Percentiles rank a stretch among this genome's conserved stretches.
phyloP scores from a whole-genome alignment of 164 flowering plant genomes.

The Paratinospora sagittata region DNA sequence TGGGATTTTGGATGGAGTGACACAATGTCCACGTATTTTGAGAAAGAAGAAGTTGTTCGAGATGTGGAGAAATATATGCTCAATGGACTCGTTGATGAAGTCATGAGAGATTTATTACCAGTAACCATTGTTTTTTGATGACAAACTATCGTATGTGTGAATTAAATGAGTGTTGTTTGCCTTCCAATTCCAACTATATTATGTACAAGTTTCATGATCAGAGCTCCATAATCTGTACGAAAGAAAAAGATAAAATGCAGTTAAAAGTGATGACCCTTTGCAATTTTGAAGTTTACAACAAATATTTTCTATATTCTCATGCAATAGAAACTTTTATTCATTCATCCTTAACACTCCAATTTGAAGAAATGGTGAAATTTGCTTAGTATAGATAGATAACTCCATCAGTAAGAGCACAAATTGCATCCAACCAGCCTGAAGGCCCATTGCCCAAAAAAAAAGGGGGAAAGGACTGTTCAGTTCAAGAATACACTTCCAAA shows the following conservation, averaged over 20 bases:
- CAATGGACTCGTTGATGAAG: slow-evolving; percentile 55
- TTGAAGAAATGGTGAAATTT: too few species aligned
- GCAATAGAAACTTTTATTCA: not conserved
- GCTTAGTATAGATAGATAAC: too few species aligned
- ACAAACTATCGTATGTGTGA: not conserved
- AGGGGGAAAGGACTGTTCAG: too few species aligned
- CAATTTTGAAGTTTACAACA: not conserved
- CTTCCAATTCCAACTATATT: not conserved
- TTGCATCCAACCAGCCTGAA: too few species aligned
- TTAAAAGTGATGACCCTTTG: not conserved
- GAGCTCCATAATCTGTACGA: not conserved
- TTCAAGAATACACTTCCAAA: too few species aligned
- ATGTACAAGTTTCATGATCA: too few species aligned
- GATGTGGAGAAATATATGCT: slow-evolving; percentile 58
- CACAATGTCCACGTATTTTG: slow-evolving; percentile 27
- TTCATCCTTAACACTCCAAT: too few species aligned
- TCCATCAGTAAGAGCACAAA: too few species aligned
- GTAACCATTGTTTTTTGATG: not conserved
- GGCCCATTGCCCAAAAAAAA: too few species aligned
- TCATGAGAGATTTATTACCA: slow-evolving; percentile 9
- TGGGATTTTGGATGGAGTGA: slow-evolving; percentile 83
- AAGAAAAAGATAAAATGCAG: not conserved
- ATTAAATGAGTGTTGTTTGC: not conserved
- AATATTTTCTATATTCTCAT: not conserved
- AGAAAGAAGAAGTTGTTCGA: slow-evolving; percentile 49